Evolutionary conservation across 441 rosid genomes (phyloP), one percentile per base, ranked within the genome.

Genomic region (Populus trichocarpa): DNA sequence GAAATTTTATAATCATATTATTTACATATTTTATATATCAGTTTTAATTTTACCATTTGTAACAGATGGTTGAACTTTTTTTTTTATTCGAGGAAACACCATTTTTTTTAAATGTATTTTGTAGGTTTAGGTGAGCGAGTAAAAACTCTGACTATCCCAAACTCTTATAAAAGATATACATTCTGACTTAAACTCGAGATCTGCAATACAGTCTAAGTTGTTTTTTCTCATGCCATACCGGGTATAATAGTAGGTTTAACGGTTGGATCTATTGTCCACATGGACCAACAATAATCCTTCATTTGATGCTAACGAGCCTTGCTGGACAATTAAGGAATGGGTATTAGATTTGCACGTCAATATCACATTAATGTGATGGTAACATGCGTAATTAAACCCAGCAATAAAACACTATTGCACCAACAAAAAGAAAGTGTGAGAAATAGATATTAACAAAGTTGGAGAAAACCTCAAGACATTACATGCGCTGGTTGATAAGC

Each of bases 241-340:
- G n/a, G n/a, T n/a, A n/a, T n/a, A n/a, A 25, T 66, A 14, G 12
- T 0, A 11, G 18, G 26, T 20, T 14, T 40, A 67, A 30, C 61
- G 30, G 74, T 33, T 78, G 67, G 79, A 77, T 66, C 61, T 30
- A 1, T 0, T 67, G n/a, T 68, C 77, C 50, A 46, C 22, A 26
- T 46, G 83, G 86, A 75, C 81, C 89, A 79, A 67, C 77, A 65
- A 70, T 12, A 67, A 75, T 70, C 69, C 70, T 18, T 6, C 35
- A 9, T 61, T 68, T n/a, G 71, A 72, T 81, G 69, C 26, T 70
- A 81, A 18, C 18, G 6, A 66, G 75, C 79, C 83, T 75, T 57
- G 79, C 72, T 78, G 79, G 81, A 68, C 67, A 59, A 28, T 26
- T 71, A 23, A 0, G 8, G 26, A 9, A 32, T 10, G 61, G 67